Percentiles rank a stretch among this genome's conserved stretches.
These are phyloP conservation scores for Ulota crispa DNA, from an alignment of 225 moss, liverwort and hornwort species.

Conservation along the genomic window DNA sequence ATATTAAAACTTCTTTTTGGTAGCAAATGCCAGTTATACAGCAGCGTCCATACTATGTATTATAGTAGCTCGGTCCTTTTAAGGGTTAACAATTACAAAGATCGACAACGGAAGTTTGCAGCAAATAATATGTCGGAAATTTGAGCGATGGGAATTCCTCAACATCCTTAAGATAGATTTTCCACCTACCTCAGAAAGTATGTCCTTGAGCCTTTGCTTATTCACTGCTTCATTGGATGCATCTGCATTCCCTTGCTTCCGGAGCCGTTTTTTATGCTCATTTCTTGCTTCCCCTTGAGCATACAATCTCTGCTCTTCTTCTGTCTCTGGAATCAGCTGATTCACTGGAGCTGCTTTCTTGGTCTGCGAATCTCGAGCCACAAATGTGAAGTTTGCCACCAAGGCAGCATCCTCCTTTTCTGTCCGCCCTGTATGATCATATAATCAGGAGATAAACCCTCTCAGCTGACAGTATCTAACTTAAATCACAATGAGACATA, in stretches of 20 bases:
- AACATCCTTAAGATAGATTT: background rate
- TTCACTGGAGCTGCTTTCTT: slow-evolving; percentile 77
- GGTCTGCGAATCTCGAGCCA: slow-evolving; percentile 76
- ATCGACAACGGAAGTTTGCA: background rate
- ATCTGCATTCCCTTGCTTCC: slow-evolving; percentile 38
- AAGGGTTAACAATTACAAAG: background rate
- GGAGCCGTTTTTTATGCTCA: slow-evolving; percentile 53
- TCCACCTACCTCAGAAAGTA: slow-evolving; percentile 56
- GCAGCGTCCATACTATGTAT: too few relatives aligned
- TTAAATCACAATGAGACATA: background rate
- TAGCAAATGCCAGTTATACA: too few relatives aligned
- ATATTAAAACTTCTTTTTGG: too few relatives aligned
- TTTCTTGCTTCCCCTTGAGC: slow-evolving; percentile 62
- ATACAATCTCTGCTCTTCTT: slow-evolving; percentile 62
- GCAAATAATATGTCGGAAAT: background rate
- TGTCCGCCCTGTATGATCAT: slow-evolving; percentile 27
- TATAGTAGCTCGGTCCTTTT: too few relatives aligned
- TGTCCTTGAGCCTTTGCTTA: slow-evolving; percentile 54
- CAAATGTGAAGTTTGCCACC: slow-evolving; percentile 92
- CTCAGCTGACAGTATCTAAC: background rate
- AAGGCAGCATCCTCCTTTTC: slow-evolving; percentile 57
- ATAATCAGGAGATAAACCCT: slow-evolving; percentile 11
- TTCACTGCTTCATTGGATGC: slow-evolving; percentile 53
- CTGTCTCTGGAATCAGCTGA: slow-evolving; percentile 61
- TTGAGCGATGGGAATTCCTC: background rate